Evolutionary conservation across 2,329 filamentous ascomycete species (phyloP).

Genomic region (Pseudogymnoascus sp.): DNA sequence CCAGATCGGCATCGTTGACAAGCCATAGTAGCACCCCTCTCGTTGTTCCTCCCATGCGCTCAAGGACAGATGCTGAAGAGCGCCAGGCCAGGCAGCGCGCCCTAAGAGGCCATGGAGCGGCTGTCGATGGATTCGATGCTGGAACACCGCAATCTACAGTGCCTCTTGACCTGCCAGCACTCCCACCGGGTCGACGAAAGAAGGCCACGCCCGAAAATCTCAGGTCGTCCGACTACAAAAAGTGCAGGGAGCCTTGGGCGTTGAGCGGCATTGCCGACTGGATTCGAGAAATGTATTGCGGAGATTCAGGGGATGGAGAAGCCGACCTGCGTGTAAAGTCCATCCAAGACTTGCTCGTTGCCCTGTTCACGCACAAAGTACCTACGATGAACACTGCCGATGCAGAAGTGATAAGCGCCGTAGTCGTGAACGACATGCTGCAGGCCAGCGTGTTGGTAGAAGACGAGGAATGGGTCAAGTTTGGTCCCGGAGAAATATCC

Average conservation of each 20-base stretch:
- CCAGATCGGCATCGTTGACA: conserved; percentile 73
- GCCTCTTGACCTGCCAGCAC: conserved; percentile 72
- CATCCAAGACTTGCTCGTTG: conserved; percentile 79
- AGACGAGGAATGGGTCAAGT: conserved; percentile 97
- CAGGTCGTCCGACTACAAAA: conserved; percentile 70
- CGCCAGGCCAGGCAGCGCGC: conserved; percentile 47
- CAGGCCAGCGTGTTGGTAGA: conserved; percentile 67
- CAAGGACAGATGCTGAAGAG: conserved; percentile 81
- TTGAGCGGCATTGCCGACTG: conserved; percentile 79
- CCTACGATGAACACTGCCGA: conserved; percentile 98
- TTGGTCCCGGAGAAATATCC: conserved; percentile 69
- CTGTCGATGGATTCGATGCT: conserved; percentile 50
- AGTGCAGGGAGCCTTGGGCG: conserved; percentile 86
- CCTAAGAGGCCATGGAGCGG: conserved; percentile 41
- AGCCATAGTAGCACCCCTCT: conserved; percentile 74
- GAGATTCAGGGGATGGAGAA: conserved; percentile 59
- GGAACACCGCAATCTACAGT: conserved; percentile 44
- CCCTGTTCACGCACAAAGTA: conserved; percentile 87
- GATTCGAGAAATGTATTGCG: conserved; percentile 70
- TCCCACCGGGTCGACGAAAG: conserved; percentile 70
- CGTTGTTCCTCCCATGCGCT: conserved; percentile 74
- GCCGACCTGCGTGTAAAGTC: conserved; percentile 77
- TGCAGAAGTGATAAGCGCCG: conserved; percentile 75
- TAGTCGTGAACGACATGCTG: conserved; percentile 74
- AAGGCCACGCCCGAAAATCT: conserved; percentile 83